phyloP scores from a whole-genome alignment of 352 stramenopile species.

The Phytophthora litchii region DNA sequence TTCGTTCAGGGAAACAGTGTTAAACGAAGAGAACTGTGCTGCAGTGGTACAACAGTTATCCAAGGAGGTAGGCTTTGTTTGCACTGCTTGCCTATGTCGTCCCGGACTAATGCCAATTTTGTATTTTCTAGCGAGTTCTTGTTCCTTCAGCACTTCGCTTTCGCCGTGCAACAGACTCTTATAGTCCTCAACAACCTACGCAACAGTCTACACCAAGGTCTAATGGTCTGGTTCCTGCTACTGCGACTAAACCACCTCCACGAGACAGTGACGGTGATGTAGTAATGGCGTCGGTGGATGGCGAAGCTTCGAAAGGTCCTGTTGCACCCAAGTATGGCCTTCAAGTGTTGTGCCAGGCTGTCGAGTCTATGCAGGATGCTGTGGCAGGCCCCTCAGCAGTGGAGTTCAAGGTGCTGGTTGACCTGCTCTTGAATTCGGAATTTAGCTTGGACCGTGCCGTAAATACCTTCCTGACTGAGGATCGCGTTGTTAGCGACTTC shows the following conservation, averaged over 20 bases:
- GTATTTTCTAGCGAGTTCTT: slow-evolving; percentile 46
- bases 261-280: slow-evolving; percentile 70
- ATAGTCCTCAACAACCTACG: slow-evolving; percentile 22
- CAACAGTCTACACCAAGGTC: slow-evolving; percentile 11
- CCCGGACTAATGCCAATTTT: not conserved
- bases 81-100: not conserved
- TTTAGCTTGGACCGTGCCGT: slow-evolving; percentile 84
- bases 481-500: slow-evolving; percentile 83
- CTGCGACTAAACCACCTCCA: slow-evolving; percentile 12
- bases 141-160: slow-evolving; percentile 77
- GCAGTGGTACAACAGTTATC: slow-evolving; percentile 80
- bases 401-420: slow-evolving; percentile 77
- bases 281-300: slow-evolving; percentile 52
- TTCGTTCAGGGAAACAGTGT: slow-evolving; percentile 68
- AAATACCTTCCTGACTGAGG: slow-evolving; percentile 84
- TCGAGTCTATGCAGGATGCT: slow-evolving; percentile 84
- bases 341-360: slow-evolving; percentile 71
- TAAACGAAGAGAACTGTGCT: slow-evolving; percentile 81
- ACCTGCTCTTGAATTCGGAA: slow-evolving; percentile 74
- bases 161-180: slow-evolving; percentile 62
- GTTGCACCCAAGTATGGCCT: slow-evolving; percentile 81
- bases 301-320: slow-evolving; percentile 24
- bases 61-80: slow-evolving; percentile 57
- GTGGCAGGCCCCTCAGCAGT: slow-evolving; percentile 56
- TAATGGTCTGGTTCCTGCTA: slow-evolving; percentile 17